Percentiles rank a stretch among this genome's conserved stretches.
Evolutionary conservation across 2,329 filamentous ascomycete genomes (phyloP).

Genomic region (Hymenoscyphus albidus): DNA sequence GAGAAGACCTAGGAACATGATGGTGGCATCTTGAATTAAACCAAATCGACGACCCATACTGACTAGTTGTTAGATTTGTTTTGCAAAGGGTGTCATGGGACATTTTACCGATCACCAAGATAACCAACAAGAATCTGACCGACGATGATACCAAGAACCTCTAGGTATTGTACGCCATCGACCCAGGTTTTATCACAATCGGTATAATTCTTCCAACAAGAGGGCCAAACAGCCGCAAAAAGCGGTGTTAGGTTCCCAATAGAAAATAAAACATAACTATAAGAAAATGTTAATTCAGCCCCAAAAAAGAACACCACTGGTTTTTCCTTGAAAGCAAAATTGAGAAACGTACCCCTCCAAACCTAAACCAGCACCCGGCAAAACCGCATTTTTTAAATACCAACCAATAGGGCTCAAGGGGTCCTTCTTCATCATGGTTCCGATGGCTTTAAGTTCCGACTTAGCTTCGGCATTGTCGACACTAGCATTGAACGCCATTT

Average conservation of each 20-base stretch:
- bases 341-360: slow-evolving; percentile 64
- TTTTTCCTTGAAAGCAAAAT: too few species aligned
- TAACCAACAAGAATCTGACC: slow-evolving; percentile 87
- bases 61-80: slow-evolving; percentile 3
- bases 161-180: slow-evolving; percentile 80
- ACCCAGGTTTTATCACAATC: slow-evolving; percentile 79
- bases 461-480: slow-evolving; percentile 68
- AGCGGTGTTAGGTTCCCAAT: slow-evolving; percentile 89
- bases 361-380: slow-evolving; percentile 87
- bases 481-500: slow-evolving; percentile 69
- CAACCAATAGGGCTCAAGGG: slow-evolving; percentile 78
- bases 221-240: slow-evolving; percentile 69
- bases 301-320: not conserved
- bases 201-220: slow-evolving; percentile 66
- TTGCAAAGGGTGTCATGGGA: slow-evolving; percentile 24
- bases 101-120: slow-evolving; percentile 60
- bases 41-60: slow-evolving; percentile 91
- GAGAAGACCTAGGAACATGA: slow-evolving; percentile 90
- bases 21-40: slow-evolving; percentile 87
- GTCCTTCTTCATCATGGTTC: slow-evolving; percentile 79
- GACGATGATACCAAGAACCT: slow-evolving; percentile 91
- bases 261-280: slow-evolving; percentile 88
- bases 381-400: slow-evolving; percentile 87
- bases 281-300: slow-evolving; percentile 10
- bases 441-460: slow-evolving; percentile 63